phyloP scores from a whole-genome alignment of 352 stramenopile species.

The Globisporangium heterothallicum region DNA sequence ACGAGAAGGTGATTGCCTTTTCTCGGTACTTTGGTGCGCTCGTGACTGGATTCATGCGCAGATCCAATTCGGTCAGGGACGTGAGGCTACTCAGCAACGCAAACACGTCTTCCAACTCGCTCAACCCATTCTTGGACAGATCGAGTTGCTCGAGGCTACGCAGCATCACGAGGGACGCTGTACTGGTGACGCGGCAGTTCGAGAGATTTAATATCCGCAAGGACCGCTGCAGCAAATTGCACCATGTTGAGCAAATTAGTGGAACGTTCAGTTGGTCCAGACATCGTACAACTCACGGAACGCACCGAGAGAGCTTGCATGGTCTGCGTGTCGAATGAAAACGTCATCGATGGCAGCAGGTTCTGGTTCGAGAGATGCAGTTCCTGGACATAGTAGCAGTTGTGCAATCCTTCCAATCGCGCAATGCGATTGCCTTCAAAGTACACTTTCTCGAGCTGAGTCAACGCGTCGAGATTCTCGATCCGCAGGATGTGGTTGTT shows the following conservation, averaged over 20 bases:
- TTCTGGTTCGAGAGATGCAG: slow-evolving; percentile 64
- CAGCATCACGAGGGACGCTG: slow-evolving; percentile 24
- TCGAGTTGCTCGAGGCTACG: slow-evolving; percentile 51
- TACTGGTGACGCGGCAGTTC: slow-evolving; percentile 39
- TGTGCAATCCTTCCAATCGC: slow-evolving; percentile 44
- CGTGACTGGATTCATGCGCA: slow-evolving; percentile 54
- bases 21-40: slow-evolving; percentile 56
- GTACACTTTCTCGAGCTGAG: slow-evolving; percentile 64
- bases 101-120: slow-evolving; percentile 68
- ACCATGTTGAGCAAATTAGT: too few species aligned
- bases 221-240: slow-evolving; percentile 38
- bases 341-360: slow-evolving; percentile 19
- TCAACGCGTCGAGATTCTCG: slow-evolving; percentile 35
- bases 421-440: slow-evolving; percentile 62
- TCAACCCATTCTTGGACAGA: slow-evolving; percentile 57
- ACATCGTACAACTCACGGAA: too few species aligned
- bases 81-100: slow-evolving; percentile 38
- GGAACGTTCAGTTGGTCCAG: too few species aligned
- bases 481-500: slow-evolving; percentile 58
- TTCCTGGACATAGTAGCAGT: slow-evolving; percentile 41
- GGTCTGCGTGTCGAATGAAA: slow-evolving; percentile 42
- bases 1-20: slow-evolving; percentile 71
- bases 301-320: slow-evolving; percentile 41
- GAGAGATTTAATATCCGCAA: slow-evolving; percentile 59
- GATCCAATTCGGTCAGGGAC: slow-evolving; percentile 50